Conservation (phyloP, 139 green algal genomes). For the Marvania coccoides region DNA sequence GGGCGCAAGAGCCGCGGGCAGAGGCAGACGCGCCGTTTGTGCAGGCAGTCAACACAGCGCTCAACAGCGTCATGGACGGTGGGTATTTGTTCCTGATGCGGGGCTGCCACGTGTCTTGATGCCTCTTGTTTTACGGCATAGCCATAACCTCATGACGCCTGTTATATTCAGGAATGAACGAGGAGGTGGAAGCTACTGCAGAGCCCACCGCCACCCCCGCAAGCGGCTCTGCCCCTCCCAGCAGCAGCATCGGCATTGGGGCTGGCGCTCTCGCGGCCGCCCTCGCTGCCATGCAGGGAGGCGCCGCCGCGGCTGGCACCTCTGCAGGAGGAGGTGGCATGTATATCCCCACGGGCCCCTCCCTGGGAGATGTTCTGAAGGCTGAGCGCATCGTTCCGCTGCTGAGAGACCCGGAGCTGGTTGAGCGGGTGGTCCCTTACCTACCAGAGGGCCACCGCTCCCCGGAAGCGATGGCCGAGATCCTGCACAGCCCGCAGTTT, state of each 20-base stretch:
- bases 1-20: slow-evolving; percentile 27
- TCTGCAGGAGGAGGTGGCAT: neutral
- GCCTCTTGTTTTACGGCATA: neutral
- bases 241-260: slow-evolving; percentile 1
- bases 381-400: slow-evolving; percentile 48
- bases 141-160: neutral
- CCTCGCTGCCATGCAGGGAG: neutral
- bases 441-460: slow-evolving; percentile 41
- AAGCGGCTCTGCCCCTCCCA: neutral
- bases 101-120: neutral
- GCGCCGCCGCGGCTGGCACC: neutral
- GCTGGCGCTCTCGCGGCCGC: slow-evolving; percentile 5
- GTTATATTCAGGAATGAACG: neutral
- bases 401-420: slow-evolving; percentile 29
- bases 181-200: neutral
- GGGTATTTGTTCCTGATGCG: neutral
- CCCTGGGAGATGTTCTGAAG: slow-evolving; percentile 47
- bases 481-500: slow-evolving; percentile 59
- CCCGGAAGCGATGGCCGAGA: slow-evolving; percentile 17
- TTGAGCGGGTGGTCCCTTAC: slow-evolving; percentile 33
- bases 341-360: slow-evolving; percentile 24
- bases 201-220: neutral
- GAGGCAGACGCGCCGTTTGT: neutral
- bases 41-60: slow-evolving; percentile 19
- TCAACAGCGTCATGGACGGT: neutral